A percentile compares a stretch with the other conserved stretches of the same genome.
These are phyloP conservation scores for Karstenula rhodostoma DNA, from an alignment of 2,329 filamentous ascomycete species.

Conservation along the genomic window DNA sequence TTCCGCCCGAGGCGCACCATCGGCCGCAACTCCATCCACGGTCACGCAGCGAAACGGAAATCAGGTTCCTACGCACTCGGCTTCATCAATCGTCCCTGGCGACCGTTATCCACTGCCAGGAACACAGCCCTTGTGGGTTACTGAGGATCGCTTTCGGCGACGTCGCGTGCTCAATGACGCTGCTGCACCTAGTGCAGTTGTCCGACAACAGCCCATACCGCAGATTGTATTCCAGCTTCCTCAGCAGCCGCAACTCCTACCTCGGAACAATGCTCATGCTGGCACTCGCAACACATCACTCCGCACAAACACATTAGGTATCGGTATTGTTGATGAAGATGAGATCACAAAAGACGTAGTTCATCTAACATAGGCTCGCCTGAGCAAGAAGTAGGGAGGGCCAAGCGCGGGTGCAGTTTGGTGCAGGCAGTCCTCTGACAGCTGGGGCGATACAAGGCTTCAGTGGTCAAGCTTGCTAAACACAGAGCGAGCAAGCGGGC, in stretches of 20 bases:
- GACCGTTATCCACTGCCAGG: background rate
- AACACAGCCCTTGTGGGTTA: background rate
- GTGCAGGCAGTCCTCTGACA: background rate
- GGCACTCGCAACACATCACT: background rate
- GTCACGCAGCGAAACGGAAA: background rate
- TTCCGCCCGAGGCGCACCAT: background rate
- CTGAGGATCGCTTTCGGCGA: background rate
- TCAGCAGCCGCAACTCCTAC: too few relatives aligned
- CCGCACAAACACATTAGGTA: background rate
- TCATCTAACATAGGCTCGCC: background rate
- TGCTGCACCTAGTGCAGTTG: background rate
- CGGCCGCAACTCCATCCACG: background rate
- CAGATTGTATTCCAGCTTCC: background rate
- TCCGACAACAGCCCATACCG: background rate
- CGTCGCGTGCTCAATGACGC: background rate
- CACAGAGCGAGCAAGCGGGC: too few relatives aligned
- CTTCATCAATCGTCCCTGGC: background rate
- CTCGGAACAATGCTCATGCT: background rate
- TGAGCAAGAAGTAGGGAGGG: background rate
- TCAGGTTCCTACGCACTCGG: background rate
- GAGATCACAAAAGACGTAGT: background rate
- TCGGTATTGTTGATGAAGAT: background rate
- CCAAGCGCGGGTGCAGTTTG: background rate
- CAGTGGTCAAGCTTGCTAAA: too few relatives aligned
- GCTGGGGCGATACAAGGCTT: too few relatives aligned